Conservation (phyloP, 2,329 filamentous ascomycete genomes). For the Thielaviopsis euricoi region DNA sequence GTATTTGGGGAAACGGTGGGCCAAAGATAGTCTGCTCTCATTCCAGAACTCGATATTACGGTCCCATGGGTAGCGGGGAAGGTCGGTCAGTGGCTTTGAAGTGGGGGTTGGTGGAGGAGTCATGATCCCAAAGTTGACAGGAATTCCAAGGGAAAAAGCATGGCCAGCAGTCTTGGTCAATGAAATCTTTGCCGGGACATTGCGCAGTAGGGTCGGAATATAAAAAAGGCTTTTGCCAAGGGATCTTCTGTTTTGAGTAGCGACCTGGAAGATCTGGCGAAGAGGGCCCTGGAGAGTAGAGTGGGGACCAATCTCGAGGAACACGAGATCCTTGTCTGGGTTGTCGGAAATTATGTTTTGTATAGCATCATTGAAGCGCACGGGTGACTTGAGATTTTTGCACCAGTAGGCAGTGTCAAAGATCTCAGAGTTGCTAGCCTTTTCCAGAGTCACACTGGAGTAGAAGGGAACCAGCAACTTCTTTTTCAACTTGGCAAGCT, state of each 20-base stretch:
- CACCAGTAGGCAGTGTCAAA: constrained; percentile 29
- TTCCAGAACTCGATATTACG: constrained; percentile 30
- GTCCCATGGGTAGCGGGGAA: constrained; percentile 32
- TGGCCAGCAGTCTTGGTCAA: constrained; percentile 27
- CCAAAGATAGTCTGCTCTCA: constrained; percentile 27
- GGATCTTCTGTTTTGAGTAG: constrained; percentile 12
- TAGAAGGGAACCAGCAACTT: constrained; percentile 12
- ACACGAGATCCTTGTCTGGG: constrained; percentile 18
- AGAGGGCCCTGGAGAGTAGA: constrained; percentile 32
- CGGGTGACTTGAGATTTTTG: constrained; percentile 24
- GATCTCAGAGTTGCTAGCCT: constrained; percentile 20
- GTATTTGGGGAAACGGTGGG: constrained; percentile 25
- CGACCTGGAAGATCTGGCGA: constrained; percentile 31
- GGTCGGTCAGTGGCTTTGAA: constrained; percentile 21
- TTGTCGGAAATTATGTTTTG: constrained; percentile 17
- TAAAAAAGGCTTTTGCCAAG: constrained; percentile 27
- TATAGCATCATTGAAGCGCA: constrained; percentile 24
- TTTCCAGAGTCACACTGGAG: not conserved
- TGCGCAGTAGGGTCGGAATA: constrained; percentile 31
- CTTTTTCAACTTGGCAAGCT: constrained; percentile 29
- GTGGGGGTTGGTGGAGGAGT: not conserved
- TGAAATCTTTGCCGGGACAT: constrained; percentile 30
- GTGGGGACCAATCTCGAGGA: constrained; percentile 34
- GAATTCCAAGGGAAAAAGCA: constrained; percentile 27
- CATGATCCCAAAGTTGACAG: constrained; percentile 24